These are phyloP conservation scores for Lycium ferocissimum DNA, from an alignment of 257 asterid genomes.

Conservation along the genomic window DNA sequence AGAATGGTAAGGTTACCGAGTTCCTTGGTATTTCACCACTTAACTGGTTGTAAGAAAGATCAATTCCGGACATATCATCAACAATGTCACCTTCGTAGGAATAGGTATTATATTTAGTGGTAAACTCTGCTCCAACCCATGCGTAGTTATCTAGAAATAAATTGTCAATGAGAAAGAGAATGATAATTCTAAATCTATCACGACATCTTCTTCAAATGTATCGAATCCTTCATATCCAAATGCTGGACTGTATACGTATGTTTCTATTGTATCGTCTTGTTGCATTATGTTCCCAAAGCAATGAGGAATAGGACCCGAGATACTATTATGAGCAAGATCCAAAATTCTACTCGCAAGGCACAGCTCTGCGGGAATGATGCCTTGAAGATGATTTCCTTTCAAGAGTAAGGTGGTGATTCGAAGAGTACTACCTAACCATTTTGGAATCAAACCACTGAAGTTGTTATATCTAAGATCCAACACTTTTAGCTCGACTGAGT, in stretches of 20 bases:
- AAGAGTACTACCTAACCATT: background rate
- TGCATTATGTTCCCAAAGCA: slow-evolving; percentile 9
- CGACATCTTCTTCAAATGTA: background rate
- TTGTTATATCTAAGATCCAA: slow-evolving; percentile 10
- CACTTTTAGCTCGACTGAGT: background rate
- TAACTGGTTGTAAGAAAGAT: slow-evolving; percentile 16
- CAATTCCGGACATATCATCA: background rate
- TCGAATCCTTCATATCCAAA: background rate
- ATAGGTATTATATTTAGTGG: slow-evolving; percentile 3
- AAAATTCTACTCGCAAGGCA: background rate
- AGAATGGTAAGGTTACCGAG: background rate
- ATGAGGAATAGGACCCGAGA: background rate
- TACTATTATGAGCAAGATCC: slow-evolving; percentile 4
- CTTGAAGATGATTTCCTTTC: slow-evolving; percentile 2
- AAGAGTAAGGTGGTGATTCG: background rate
- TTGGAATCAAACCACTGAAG: slow-evolving; percentile 17
- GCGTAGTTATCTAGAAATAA: background rate
- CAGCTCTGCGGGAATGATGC: slow-evolving; percentile 1
- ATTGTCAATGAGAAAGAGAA: background rate
- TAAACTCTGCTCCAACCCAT: background rate
- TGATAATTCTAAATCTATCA: background rate
- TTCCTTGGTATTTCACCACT: slow-evolving; percentile 10
- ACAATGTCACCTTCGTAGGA: background rate
- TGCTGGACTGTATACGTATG: background rate
- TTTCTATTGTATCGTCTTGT: background rate